Evolutionary conservation across 2,329 filamentous ascomycete species (phyloP).

Genomic region (Monosporascus sp.): DNA sequence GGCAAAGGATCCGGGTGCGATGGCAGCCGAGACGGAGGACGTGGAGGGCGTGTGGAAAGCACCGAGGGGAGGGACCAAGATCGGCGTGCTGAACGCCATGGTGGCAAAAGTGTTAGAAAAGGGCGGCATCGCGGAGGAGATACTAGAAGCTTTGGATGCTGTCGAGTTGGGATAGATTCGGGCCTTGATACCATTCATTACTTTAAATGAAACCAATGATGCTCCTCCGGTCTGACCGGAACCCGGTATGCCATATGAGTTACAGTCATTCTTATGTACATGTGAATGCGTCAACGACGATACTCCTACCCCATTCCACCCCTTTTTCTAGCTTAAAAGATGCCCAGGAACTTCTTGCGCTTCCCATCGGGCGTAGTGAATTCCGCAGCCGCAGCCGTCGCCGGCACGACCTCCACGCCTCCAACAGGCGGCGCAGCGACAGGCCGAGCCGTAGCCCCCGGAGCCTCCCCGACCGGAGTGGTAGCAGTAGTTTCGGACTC

Average conservation of each 20-base stretch:
- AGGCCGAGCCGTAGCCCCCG: constrained; percentile 7
- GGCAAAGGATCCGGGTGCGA: constrained; percentile 35
- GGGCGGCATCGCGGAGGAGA: constrained; percentile 79
- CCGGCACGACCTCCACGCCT: constrained; percentile 8
- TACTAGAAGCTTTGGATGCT: constrained; percentile 72
- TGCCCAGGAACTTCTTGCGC: constrained; percentile 78
- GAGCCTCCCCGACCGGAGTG: constrained; percentile 8
- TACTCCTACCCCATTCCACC: not conserved
- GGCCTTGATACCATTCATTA: constrained; percentile 17
- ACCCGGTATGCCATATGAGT: not conserved
- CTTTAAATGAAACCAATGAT: not conserved
- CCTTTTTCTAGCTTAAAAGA: constrained; percentile 52
- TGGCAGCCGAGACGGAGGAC: constrained; percentile 46
- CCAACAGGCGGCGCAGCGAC: constrained; percentile 10
- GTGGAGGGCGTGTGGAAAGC: constrained; percentile 79
- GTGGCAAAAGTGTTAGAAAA: constrained; percentile 70
- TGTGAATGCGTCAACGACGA: not conserved
- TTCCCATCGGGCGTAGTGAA: constrained; percentile 26
- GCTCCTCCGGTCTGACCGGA: constrained; percentile 1
- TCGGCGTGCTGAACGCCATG: constrained; percentile 65
- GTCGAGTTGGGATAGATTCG: constrained; percentile 52
- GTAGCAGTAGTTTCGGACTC: constrained; percentile 9
- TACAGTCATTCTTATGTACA: constrained; percentile 2
- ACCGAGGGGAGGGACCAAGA: constrained; percentile 75
- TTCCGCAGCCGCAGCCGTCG: constrained; percentile 13